Conservation (phyloP, 306 rosid genomes). For the Cucurbita maxima region DNA sequence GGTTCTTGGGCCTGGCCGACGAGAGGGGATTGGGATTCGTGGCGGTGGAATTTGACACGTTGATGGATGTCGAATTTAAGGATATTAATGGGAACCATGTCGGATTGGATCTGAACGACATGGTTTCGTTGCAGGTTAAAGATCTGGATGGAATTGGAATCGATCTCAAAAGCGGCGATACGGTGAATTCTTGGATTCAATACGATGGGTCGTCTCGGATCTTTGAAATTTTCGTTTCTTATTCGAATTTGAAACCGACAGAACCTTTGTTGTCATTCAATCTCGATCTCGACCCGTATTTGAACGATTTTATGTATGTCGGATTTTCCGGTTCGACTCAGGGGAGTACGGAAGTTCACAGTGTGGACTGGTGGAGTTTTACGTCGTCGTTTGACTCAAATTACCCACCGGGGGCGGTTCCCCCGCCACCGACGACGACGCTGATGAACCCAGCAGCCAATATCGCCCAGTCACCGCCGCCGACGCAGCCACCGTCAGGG, state of each 20-base stretch:
- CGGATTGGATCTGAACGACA: slow-evolving; percentile 70
- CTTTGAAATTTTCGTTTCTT: slow-evolving; percentile 58
- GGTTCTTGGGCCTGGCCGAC: slow-evolving; percentile 44
- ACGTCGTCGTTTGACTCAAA: slow-evolving; percentile 43
- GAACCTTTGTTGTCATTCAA: slow-evolving; percentile 47
- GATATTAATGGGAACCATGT: slow-evolving; percentile 95
- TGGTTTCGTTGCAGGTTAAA: slow-evolving; percentile 41
- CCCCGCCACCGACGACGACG: slow-evolving; percentile 54
- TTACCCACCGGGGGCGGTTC: slow-evolving; percentile 10
- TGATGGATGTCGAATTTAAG: slow-evolving; percentile 76
- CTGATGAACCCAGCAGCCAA: slow-evolving; percentile 55
- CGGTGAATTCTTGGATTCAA: slow-evolving; percentile 82
- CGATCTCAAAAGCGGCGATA: slow-evolving; percentile 76
- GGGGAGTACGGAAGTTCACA: slow-evolving; percentile 85
- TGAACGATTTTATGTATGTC: slow-evolving; percentile 79
- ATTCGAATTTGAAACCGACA: slow-evolving; percentile 74
- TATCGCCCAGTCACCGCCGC: slow-evolving; percentile 43
- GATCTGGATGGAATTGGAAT: slow-evolving; percentile 43
- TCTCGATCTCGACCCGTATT: slow-evolving; percentile 53
- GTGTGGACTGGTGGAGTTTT: slow-evolving; percentile 90
- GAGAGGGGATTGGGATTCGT: slow-evolving; percentile 21
- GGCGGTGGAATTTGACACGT: slow-evolving; percentile 90
- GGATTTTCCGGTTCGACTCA: slow-evolving; percentile 96
- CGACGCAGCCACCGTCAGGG: slow-evolving; percentile 47
- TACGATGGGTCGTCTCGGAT: slow-evolving; percentile 44